These are phyloP conservation scores for Purpureocillium lavendulum DNA, from an alignment of 2,329 filamentous ascomycete species.

Conservation along the genomic window DNA sequence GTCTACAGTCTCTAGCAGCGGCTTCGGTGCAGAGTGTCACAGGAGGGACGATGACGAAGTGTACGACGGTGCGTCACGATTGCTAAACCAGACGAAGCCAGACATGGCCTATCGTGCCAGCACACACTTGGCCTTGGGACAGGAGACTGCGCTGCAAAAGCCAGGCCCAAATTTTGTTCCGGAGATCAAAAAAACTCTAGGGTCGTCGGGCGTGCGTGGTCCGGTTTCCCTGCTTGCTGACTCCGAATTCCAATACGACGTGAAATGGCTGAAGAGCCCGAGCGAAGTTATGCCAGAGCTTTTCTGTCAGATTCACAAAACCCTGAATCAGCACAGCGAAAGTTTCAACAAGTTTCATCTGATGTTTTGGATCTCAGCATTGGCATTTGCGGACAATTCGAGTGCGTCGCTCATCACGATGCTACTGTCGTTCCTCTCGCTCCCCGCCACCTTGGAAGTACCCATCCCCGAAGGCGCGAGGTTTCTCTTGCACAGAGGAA, in stretches of 20 bases:
- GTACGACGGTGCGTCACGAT: background rate
- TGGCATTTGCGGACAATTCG: background rate
- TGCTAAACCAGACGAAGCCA: no score
- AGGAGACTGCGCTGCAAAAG: no score
- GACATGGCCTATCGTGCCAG: no score
- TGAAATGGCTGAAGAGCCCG: background rate
- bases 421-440: background rate
- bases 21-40: background rate
- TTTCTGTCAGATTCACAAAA: slow-evolving; percentile 1
- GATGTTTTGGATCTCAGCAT: background rate
- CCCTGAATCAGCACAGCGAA: no score
- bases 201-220: background rate
- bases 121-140: no score
- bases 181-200: background rate
- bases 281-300: background rate
- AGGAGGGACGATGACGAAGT: background rate
- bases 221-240: no score
- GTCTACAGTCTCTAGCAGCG: background rate
- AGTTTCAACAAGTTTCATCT: background rate
- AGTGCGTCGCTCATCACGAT: background rate
- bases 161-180: background rate
- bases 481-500: background rate
- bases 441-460: background rate
- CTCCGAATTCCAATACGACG: slow-evolving; percentile 1
- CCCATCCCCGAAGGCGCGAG: background rate